Conservation (phyloP, 1,284 basidiomycete genomes). For the Microbotryum lychnidis-dioicae region DNA sequence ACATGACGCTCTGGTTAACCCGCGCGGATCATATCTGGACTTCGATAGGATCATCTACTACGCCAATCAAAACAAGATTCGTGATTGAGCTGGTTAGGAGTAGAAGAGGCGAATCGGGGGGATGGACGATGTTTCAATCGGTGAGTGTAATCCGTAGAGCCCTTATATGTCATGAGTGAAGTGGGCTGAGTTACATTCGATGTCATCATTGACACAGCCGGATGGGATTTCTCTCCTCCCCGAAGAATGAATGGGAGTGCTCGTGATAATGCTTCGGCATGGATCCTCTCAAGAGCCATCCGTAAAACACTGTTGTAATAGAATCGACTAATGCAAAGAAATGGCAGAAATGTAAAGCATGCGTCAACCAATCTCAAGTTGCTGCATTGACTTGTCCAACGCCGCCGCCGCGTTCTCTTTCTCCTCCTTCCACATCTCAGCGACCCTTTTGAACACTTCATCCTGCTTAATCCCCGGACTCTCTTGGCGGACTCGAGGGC, state of each 20-base stretch:
- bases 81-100: neutral
- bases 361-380: neutral
- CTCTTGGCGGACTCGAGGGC: constrained; percentile 8
- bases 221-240: neutral
- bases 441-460: constrained; percentile 24
- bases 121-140: neutral
- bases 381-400: neutral
- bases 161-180: neutral
- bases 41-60: neutral
- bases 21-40: neutral
- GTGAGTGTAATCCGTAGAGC: neutral
- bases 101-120: neutral
- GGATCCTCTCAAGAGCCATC: neutral
- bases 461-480: constrained; percentile 12
- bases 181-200: neutral
- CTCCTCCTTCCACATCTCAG: constrained; percentile 16
- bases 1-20: neutral
- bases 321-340: neutral
- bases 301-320: too few relatives aligned
- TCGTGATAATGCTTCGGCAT: neutral
- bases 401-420: constrained; percentile 4
- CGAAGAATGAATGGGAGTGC: neutral
- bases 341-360: too few relatives aligned
- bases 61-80: neutral
- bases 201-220: neutral